Evolutionary conservation across 495 filamentous ascomycete species (phyloP), one percentile per base, ranked within the genome.

Genomic region (Apiosordaria backusii): DNA sequence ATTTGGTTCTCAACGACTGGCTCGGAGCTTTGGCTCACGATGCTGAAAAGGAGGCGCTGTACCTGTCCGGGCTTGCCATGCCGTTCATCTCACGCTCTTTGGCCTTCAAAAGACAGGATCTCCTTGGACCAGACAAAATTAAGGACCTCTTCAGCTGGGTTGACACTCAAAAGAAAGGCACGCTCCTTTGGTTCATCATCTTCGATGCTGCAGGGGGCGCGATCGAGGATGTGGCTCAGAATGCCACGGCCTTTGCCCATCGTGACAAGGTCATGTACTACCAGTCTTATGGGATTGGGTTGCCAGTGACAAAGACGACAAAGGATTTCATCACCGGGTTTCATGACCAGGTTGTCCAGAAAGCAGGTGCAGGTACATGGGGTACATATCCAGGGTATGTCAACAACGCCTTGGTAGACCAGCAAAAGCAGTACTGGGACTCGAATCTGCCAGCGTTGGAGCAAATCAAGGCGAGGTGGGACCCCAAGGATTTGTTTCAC

Each of bases 301-400:
- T 84, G 2, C 81, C 83, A 16, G 74, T 87, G 7, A 70, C 75
- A 0, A 50, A 74, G 16, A 75, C 73, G 9, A 76, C 78, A 13
- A 76, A 76, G 55, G 64, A 74, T 6, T 86, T 88, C 62, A 72
- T 90, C 62, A 71, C 74, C 22, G 79, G 78, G 0, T 71, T 89
- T 22, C 82, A 87, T 62, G 65, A 77, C 3, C 74, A 72, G 50
- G 70, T 82, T 16, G 45, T 71, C 10, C 61, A 68, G 5, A 62
- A 63, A 5, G 63, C 84, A 21, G 70, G 73, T 0, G 22, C 72
- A 0, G 72, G 76, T 4, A 69, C 74, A 0, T 80, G 83, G 60
- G 78, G 75, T 1, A 87, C 85, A 0, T 93, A 93, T 75, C 81
- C 89, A 0, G 91, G 90, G 21, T 92, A 92, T 70, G 84, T 92